Evolutionary conservation across 1,139 yeast species (phyloP).

Genomic region (Yarrowia galli): DNA sequence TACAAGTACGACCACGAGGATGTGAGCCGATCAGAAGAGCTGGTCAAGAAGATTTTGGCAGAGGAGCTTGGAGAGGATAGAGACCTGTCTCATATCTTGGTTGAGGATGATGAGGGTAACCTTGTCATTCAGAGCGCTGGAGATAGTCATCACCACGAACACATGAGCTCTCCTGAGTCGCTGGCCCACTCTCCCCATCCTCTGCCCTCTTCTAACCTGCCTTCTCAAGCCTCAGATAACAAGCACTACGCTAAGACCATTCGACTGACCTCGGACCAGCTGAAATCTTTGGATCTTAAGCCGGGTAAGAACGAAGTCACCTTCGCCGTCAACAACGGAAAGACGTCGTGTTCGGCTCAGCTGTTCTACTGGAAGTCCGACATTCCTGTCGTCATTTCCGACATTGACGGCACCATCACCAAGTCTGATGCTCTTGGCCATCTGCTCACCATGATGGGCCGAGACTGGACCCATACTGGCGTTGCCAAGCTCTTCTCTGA

Average conservation of each 20-base stretch:
- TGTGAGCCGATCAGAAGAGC: conserved; percentile 56
- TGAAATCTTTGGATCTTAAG: conserved; percentile 72
- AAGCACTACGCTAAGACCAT: conserved; percentile 77
- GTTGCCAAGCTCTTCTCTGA: conserved; percentile 91
- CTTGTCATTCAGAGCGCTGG: conserved; percentile 65
- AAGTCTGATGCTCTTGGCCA: conserved; percentile 98
- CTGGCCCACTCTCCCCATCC: conserved; percentile 16
- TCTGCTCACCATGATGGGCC: conserved; percentile 88
- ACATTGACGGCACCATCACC: conserved; percentile 98
- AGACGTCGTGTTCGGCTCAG: conserved; percentile 74
- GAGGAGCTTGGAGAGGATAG: conserved; percentile 65
- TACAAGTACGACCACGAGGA: conserved; percentile 87
- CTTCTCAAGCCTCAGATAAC: conserved; percentile 41
- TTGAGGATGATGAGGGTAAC: conserved; percentile 75
- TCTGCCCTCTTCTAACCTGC: conserved; percentile 33
- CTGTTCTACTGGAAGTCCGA: conserved; percentile 84
- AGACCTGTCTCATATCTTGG: conserved; percentile 59
- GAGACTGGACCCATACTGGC: conserved; percentile 98
- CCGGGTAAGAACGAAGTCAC: conserved; percentile 80
- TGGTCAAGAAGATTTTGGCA: conserved; percentile 72
- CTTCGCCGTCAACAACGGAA: conserved; percentile 83
- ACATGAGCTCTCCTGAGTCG: conserved; percentile 32
- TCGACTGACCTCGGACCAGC: conserved; percentile 89
- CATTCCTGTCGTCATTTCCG: conserved; percentile 93
- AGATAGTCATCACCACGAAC: conserved; percentile 37